Percentiles rank a stretch among this genome's conserved stretches.
phyloP scores from a whole-genome alignment of 305 asterid species.

The Lippia alba region DNA sequence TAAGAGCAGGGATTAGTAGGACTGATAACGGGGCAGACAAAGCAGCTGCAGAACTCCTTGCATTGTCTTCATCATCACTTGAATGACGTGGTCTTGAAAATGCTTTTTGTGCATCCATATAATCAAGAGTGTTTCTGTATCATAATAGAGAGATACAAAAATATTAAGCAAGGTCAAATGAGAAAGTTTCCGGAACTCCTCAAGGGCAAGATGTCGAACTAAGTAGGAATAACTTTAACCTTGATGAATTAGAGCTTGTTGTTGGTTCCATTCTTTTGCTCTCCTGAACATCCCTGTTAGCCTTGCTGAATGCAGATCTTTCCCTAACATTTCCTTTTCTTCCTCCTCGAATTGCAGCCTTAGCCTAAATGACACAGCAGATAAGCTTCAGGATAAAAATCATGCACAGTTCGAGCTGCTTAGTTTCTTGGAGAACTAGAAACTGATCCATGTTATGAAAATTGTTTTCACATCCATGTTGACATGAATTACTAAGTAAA shows the following conservation, averaged over 20 bases:
- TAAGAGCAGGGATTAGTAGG: conserved; percentile 69
- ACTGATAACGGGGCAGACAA: conserved; percentile 59
- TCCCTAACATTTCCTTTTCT: conserved; percentile 72
- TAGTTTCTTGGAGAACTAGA: conserved; percentile 11
- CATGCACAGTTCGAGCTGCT: not conserved
- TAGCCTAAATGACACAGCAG: conserved; percentile 59
- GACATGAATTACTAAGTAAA: not conserved
- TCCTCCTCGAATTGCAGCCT: conserved; percentile 73
- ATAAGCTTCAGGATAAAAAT: conserved; percentile 15
- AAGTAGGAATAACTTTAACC: conserved; percentile 44
- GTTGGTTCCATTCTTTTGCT: conserved; percentile 50
- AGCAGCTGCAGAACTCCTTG: conserved; percentile 54
- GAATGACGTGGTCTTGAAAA: conserved; percentile 52
- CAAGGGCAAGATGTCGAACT: conserved; percentile 18
- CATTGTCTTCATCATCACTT: conserved; percentile 63
- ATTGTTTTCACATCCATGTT: conserved; percentile 15
- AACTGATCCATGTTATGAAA: conserved; percentile 3
- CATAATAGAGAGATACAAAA: conserved; percentile 4
- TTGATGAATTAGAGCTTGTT: conserved; percentile 56
- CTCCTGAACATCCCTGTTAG: conserved; percentile 56
- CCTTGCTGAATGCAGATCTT: conserved; percentile 57
- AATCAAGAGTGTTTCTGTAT: conserved; percentile 59
- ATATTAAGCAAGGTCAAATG: conserved; percentile 14
- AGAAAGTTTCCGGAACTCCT: conserved; percentile 7
- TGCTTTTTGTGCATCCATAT: conserved; percentile 63